Base-by-base conservation (phyloP, 768 basidiomycete species). In the Zangia roseola region DNA sequence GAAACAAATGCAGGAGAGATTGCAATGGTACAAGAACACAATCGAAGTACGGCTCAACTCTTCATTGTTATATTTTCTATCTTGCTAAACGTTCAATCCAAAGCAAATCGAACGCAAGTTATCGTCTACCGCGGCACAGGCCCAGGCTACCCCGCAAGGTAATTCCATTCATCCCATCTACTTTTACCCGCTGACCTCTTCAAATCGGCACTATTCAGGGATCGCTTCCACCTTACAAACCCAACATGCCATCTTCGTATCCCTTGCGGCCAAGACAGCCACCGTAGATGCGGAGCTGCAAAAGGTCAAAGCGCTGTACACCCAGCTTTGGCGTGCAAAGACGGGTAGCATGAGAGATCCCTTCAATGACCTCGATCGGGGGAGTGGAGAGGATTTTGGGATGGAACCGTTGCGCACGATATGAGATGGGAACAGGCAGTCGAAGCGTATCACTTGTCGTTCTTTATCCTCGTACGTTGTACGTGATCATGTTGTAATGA, bases 271-370 rank as follows among this genome's bases (percentile, higher is more conserved):
- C 52, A 88, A 83, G 66, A 87, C 86, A 2, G 89, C 91, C n/a
- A 73, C 81, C 3, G 69, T 90, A 3, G 84, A 92, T 50, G 76
- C 78, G 2, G 87, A 91, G 56, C 63, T 92, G 21, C 84, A 89
- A 61, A 86, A 84, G 69, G 78, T 93, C 58, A 90, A 90, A 63
- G 66, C 72, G 10, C 63, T 86, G 10, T 91, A 90, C 55, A 86
- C 84, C 0, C 86, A 89, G 57, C 70, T 91, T 8, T 92, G 88
- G 87, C 81, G 87, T 12, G 74, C 80, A 14, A 83, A 84, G 65
- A 91, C 87, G 13, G 91, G 90, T 23, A 91, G 88, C 57, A 83
- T 84, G 67, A 74, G 90, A 50, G 89, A 92, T 64, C 91, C 91
- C 7, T 93, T 93, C 63, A 82, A 84, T 54, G 74, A 75, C 25